phyloP scores from a whole-genome alignment of 2,329 filamentous ascomycete genomes.

The Fusarium sp. region DNA sequence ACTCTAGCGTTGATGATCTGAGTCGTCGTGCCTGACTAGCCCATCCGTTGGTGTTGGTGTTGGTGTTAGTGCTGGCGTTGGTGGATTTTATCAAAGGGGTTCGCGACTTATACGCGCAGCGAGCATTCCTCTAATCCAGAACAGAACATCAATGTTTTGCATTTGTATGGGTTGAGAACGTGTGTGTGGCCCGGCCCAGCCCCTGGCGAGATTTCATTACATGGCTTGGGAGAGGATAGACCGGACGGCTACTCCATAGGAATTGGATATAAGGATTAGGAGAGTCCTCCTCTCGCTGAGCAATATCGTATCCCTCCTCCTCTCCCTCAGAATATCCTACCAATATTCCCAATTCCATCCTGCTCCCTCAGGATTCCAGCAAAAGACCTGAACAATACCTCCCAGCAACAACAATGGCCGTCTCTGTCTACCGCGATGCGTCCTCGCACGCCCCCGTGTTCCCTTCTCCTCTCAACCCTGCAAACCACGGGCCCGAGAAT shows the following conservation, averaged over 20 bases:
- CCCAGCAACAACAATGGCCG: slow-evolving; percentile 28
- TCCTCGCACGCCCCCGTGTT: slow-evolving; percentile 41
- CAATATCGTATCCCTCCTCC: slow-evolving; percentile 9
- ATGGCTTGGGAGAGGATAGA: slow-evolving; percentile 28
- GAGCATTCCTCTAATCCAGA: slow-evolving; percentile 35
- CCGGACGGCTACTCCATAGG: slow-evolving; percentile 22
- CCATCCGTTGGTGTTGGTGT: neutral
- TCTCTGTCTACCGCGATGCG: slow-evolving; percentile 29
- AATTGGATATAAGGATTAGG: slow-evolving; percentile 42
- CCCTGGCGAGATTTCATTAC: slow-evolving; percentile 29
- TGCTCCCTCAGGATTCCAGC: neutral
- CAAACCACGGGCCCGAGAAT: slow-evolving; percentile 28
- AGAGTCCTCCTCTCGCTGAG: slow-evolving; percentile 28
- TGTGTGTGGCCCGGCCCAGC: slow-evolving; percentile 25
- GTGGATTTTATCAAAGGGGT: slow-evolving; percentile 23
- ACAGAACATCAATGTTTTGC: slow-evolving; percentile 37
- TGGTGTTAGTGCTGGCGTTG: slow-evolving; percentile 2
- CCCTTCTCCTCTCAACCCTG: slow-evolving; percentile 47
- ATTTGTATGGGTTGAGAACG: neutral
- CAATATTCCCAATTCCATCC: slow-evolving; percentile 24
- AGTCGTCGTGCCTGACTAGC: slow-evolving; percentile 38
- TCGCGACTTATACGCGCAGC: slow-evolving; percentile 37
- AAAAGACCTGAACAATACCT: slow-evolving; percentile 9
- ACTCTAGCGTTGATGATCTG: slow-evolving; percentile 28
- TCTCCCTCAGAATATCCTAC: slow-evolving; percentile 23